Conservation (phyloP, 345 rosid genomes). For the Eucalyptus tenuipes region DNA sequence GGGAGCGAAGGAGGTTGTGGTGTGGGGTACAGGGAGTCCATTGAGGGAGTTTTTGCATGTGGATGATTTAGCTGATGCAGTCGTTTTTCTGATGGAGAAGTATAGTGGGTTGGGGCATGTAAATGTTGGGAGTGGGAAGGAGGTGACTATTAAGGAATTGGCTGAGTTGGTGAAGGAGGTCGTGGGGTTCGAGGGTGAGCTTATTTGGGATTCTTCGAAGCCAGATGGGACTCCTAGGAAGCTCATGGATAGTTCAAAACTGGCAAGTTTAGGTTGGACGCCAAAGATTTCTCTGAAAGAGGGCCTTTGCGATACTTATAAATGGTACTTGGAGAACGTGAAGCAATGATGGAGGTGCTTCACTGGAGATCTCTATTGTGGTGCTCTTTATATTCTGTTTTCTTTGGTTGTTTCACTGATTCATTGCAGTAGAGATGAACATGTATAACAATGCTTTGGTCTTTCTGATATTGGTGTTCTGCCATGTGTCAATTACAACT, state of each 20-base stretch:
- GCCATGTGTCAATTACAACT: not conserved
- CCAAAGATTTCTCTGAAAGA: constrained; percentile 63
- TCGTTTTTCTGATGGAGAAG: constrained; percentile 67
- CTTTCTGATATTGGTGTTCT: not conserved
- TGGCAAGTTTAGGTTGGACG: constrained; percentile 65
- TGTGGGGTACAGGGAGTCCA: constrained; percentile 95
- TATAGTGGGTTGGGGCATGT: constrained; percentile 75
- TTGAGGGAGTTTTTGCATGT: constrained; percentile 94
- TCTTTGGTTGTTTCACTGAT: not conserved
- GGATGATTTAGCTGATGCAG: constrained; percentile 89
- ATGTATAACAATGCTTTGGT: not conserved
- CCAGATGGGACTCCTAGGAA: constrained; percentile 96
- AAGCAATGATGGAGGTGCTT: constrained; percentile 4
- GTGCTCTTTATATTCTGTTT: not conserved
- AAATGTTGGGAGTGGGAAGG: constrained; percentile 88
- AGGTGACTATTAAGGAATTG: constrained; percentile 82
- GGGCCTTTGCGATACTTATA: constrained; percentile 75
- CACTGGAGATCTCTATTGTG: not conserved
- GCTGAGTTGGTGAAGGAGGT: constrained; percentile 91
- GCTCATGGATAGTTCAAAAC: constrained; percentile 89
- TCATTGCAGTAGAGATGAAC: not conserved
- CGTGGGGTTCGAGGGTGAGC: constrained; percentile 75
- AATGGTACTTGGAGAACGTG: constrained; percentile 82
- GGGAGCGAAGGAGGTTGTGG: constrained; percentile 73
- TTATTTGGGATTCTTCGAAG: constrained; percentile 75